These are phyloP conservation scores for Aspergillus diversus DNA, from an alignment of 495 filamentous ascomycete species.

Conservation along the genomic window DNA sequence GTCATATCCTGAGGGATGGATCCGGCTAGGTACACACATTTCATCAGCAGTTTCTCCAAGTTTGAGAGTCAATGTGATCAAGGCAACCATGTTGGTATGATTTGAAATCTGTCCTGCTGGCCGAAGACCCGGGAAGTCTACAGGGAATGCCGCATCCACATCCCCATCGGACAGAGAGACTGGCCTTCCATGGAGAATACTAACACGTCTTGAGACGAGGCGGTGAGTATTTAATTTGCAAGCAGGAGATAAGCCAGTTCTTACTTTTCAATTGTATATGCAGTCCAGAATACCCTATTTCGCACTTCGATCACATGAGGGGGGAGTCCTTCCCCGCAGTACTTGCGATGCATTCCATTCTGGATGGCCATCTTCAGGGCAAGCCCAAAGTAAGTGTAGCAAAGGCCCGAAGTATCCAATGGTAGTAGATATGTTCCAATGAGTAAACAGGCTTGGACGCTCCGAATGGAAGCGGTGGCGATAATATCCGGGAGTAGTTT, in stretches of 20 bases:
- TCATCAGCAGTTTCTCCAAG: constrained; percentile 49
- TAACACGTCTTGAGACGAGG: constrained; percentile 32
- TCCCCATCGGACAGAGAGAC: constrained; percentile 48
- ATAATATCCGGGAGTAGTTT: constrained; percentile 58
- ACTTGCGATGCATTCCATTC: constrained; percentile 58
- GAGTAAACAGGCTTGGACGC: constrained; percentile 55
- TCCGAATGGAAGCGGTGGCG: constrained; percentile 53
- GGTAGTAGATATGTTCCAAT: constrained; percentile 55
- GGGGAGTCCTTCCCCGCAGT: constrained; percentile 49
- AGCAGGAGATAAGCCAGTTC: not conserved
- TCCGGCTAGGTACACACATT: constrained; percentile 37
- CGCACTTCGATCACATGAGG: constrained; percentile 48
- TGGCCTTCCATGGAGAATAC: constrained; percentile 53
- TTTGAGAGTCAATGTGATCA: constrained; percentile 51
- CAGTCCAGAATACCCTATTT: constrained; percentile 57
- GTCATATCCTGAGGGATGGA: not conserved
- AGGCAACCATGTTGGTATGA: constrained; percentile 49
- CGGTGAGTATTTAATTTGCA: constrained; percentile 21
- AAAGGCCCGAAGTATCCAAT: constrained; percentile 53
- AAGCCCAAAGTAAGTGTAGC: constrained; percentile 55
- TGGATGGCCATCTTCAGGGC: constrained; percentile 56
- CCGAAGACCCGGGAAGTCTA: constrained; percentile 47
- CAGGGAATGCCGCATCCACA: constrained; percentile 51
- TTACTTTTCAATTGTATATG: constrained; percentile 55
- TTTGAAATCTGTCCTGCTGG: constrained; percentile 42